Base-by-base conservation (phyloP, 495 filamentous ascomycete species). In the Darksidea phi region DNA sequence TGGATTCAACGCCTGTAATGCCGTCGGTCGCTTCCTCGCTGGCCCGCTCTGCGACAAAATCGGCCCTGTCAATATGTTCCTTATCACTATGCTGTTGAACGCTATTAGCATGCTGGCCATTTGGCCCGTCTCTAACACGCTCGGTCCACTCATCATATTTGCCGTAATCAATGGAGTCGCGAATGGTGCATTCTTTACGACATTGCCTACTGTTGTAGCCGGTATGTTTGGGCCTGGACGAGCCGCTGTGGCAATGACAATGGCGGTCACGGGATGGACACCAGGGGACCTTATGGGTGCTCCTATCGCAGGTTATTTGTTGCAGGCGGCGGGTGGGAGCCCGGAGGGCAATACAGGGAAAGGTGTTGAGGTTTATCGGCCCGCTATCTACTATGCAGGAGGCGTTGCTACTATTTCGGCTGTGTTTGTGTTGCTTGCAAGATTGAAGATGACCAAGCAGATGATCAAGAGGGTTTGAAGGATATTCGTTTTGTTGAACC, bases 241-340 rank as follows among this genome's bases (percentile, higher is more conserved):
- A 11, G 80, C 82, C 46, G 73, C 78, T 37, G 77, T 84, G 20
- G 83, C 78, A 0, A 82, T 86, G 79, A 80, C 80, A 0, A 85
- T 86, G 83, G 74, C 81, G 50, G 77, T 84, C 1, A 84, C 79
- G 10, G 80, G 83, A 0, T 86, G 82, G 82, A 74, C 76, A 46
- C 82, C 80, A n/a, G 52, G 49, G 18, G 41, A 58, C 51, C 57
- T 62, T 24, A 59, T 72, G 50, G 82, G 82, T 5, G 76, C 79
- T 1, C 83, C 82, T 1, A 85, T 85, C 68, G 82, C 83, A 11
- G 83, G 82, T 28, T 81, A 80, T 47, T 74, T 85, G 15, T 70
- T 86, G 0, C 73, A 78, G 57, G 80, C 81, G 0, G 78, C 76
- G 11, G 82, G 82, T 10, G 80, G 80, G 6, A 73, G 76, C 24